Conservation (phyloP, 805 yeast species). For the Saturnispora galanensis region DNA sequence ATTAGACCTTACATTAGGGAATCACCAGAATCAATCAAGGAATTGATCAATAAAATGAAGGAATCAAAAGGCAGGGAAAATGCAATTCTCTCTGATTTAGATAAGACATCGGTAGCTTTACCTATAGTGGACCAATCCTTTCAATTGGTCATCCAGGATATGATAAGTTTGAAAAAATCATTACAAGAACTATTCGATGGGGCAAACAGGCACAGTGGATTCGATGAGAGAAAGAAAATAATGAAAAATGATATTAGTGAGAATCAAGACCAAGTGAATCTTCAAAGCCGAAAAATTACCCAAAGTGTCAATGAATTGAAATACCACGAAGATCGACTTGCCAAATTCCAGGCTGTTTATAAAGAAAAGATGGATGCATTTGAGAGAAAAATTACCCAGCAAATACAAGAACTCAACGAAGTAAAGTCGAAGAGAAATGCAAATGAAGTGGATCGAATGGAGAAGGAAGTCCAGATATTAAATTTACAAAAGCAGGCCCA, state of each 20-base stretch:
- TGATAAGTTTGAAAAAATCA: slow-evolving; percentile 32
- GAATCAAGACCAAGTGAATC: slow-evolving; percentile 33
- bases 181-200: slow-evolving; percentile 44
- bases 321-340: slow-evolving; percentile 38
- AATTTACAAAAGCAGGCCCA: slow-evolving; percentile 28
- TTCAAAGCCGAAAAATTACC: slow-evolving; percentile 32
- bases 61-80: slow-evolving; percentile 34
- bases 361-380: slow-evolving; percentile 35
- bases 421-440: slow-evolving; percentile 39
- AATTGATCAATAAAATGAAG: slow-evolving; percentile 44
- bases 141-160: slow-evolving; percentile 38
- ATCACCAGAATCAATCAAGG: slow-evolving; percentile 45
- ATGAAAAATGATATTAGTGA: slow-evolving; percentile 29
- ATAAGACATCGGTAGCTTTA: slow-evolving; percentile 40
- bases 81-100: slow-evolving; percentile 31
- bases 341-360: slow-evolving; percentile 34
- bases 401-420: slow-evolving; percentile 37
- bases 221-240: slow-evolving; percentile 18
- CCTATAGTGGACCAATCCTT: slow-evolving; percentile 50
- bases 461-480: slow-evolving; percentile 38
- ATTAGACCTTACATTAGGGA: slow-evolving; percentile 51
- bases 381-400: slow-evolving; percentile 32
- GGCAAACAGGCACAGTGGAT: slow-evolving; percentile 31
- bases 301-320: slow-evolving; percentile 43
- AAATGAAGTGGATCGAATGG: slow-evolving; percentile 39